Evolutionary conservation across 768 basidiomycete genomes (phyloP), one percentile per base, ranked within the genome.

Genomic region (Phaffia tasmanica): DNA sequence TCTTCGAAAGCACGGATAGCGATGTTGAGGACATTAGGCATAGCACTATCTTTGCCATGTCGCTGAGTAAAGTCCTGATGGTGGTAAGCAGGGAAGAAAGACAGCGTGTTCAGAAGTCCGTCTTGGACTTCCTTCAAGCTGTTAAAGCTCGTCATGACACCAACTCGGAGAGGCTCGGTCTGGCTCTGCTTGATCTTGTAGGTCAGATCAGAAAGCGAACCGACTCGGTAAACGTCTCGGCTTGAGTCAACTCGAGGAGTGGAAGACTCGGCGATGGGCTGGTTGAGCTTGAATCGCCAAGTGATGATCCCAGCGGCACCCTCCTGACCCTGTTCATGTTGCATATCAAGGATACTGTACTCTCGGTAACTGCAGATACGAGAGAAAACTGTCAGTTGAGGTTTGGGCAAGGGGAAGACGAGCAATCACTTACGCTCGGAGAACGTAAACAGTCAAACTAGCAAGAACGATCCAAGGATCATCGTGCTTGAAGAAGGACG

Each of bases 211-310:
- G 91, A 94, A 73, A 98, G 93, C 21, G 92, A 95, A 23, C 86
- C 93, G 67, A 89, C 85, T 69, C 95, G 84, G 64, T 82, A 84
- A 72, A 83, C 79, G 72, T 85, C 83, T 63, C 83, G 83, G 65
- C 63, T 71, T 8, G 76, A 77, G 69, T 76, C 76, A 66, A 74
- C 72, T 54, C 76, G 73, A 63, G 76, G 76, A 32, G 76, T 77
- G 65, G 72, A 71, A 21, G 76, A 72, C 64, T 88, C 87, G 0
- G 88, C 69, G 15, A 75, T 70, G 11, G 74, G 86, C 74, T 86
- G 86, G 55, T 90, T 88, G 54, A 98, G 82, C 75, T 91, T 93
- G 84, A 99, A 99, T 50, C 89, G 83, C 95, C 95, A 98, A 6
- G 85, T 89, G 29, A 94, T 81, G 59, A 87, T 83, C 35, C 86